Percentiles rank a stretch among this genome's conserved stretches.
These are phyloP conservation scores for Wolfiporia cocos DNA, from an alignment of 1,284 basidiomycete species.

Conservation along the genomic window DNA sequence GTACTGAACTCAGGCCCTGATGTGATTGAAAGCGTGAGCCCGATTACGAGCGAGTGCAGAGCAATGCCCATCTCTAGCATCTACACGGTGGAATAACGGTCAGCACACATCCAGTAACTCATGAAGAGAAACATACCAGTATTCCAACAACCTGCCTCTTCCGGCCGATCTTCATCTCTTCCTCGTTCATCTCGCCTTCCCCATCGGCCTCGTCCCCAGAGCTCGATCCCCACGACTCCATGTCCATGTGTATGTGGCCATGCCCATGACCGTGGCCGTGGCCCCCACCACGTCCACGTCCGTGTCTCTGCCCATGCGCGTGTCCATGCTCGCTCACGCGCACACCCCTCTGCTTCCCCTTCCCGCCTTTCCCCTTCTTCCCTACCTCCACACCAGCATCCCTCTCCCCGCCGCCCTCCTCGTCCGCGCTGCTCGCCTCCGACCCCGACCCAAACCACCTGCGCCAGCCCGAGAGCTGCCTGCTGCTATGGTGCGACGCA, in stretches of 20 bases:
- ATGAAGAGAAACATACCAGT: slow-evolving; percentile 34
- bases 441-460: slow-evolving; percentile 11
- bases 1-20: slow-evolving; percentile 63
- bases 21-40: slow-evolving; percentile 64
- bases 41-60: slow-evolving; percentile 79
- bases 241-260: slow-evolving; percentile 23
- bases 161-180: slow-evolving; percentile 37
- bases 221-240: slow-evolving; percentile 18
- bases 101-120: not conserved
- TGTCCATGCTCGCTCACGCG: slow-evolving; percentile 3
- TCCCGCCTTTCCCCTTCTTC: slow-evolving; percentile 7
- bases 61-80: slow-evolving; percentile 75
- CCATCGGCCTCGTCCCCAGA: slow-evolving; percentile 11
- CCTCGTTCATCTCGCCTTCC: slow-evolving; percentile 19
- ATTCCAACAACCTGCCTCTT: slow-evolving; percentile 59
- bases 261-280: slow-evolving; percentile 17
- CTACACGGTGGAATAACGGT: slow-evolving; percentile 28
- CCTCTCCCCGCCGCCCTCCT: slow-evolving; percentile 5
- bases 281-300: slow-evolving; percentile 12
- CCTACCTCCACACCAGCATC: not conserved
- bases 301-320: slow-evolving; percentile 11
- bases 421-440: slow-evolving; percentile 9
- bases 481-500: slow-evolving; percentile 29
- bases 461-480: slow-evolving; percentile 13
- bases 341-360: slow-evolving; percentile 3